Conservation (phyloP, 257 asterid species). For the Cinchona pubescens region DNA sequence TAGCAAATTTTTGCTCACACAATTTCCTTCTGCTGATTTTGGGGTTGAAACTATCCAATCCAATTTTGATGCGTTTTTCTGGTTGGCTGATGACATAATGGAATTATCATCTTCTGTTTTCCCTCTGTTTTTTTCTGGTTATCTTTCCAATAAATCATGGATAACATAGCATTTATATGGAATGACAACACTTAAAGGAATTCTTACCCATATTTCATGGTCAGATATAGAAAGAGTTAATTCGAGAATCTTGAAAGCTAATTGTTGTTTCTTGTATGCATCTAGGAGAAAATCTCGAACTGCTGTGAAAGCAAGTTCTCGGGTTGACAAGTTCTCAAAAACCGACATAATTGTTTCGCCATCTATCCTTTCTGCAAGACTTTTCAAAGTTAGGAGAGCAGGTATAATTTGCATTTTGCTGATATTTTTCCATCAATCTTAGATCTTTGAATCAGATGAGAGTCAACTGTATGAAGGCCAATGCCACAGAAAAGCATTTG, state of each 20-base stretch:
- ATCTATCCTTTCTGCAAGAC: conserved; percentile 93
- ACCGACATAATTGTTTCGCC: conserved; percentile 95
- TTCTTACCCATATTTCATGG: neutral
- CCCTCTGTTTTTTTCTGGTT: neutral
- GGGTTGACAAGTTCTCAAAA: conserved; percentile 88
- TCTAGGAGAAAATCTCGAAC: conserved; percentile 65
- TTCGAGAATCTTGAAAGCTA: neutral
- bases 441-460: neutral
- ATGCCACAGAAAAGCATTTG: neutral
- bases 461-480: neutral
- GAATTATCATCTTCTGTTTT: neutral
- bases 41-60: neutral
- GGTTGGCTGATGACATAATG: neutral
- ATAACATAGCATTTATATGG: neutral
- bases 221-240: neutral
- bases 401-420: conserved; percentile 39
- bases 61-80: neutral
- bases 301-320: conserved; percentile 77
- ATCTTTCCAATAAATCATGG: neutral
- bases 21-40: neutral
- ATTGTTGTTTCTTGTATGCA: conserved; percentile 11
- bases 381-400: conserved; percentile 96
- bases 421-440: neutral
- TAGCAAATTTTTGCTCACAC: neutral
- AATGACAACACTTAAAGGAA: neutral